Evolutionary conservation across 2,329 filamentous ascomycete species (phyloP).

Genomic region (Aspergillus udagawae): DNA sequence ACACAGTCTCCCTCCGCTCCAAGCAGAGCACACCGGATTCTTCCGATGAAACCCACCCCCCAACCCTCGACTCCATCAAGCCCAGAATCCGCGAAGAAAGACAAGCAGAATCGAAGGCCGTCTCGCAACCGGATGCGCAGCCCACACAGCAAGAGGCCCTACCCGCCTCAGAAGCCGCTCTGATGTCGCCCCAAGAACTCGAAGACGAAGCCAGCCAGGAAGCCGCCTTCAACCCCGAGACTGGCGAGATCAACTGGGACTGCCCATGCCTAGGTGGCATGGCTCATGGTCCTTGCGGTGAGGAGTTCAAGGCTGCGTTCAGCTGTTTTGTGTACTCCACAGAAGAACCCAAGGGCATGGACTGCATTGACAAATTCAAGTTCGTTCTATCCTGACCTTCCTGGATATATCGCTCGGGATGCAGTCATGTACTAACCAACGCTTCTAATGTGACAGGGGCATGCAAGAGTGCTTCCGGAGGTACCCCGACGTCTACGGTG

Average conservation of each 20-base stretch:
- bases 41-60: constrained; percentile 48
- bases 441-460: constrained; percentile 52
- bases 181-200: constrained; percentile 51
- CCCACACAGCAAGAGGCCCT: constrained; percentile 7
- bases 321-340: constrained; percentile 97
- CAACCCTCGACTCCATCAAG: constrained; percentile 64
- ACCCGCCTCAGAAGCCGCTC: constrained; percentile 15
- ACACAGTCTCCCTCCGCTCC: constrained; percentile 31
- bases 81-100: constrained; percentile 46
- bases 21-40: constrained; percentile 24
- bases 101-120: constrained; percentile 12
- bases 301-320: constrained; percentile 92
- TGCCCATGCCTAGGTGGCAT: constrained; percentile 96
- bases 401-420: background rate
- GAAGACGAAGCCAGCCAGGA: constrained; percentile 81
- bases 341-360: constrained; percentile 95
- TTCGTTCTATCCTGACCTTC: constrained; percentile 44
- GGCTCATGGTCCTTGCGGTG: constrained; percentile 92
- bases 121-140: constrained; percentile 10
- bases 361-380: constrained; percentile 98
- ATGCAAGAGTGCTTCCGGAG: constrained; percentile 97
- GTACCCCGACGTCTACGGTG: constrained; percentile 89
- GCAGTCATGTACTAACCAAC: constrained; percentile 26
- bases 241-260: constrained; percentile 99
- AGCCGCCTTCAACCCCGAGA: constrained; percentile 96